Evolutionary conservation across 176 grass and related monocot genomes (phyloP).

Genomic region (Poa annua): DNA sequence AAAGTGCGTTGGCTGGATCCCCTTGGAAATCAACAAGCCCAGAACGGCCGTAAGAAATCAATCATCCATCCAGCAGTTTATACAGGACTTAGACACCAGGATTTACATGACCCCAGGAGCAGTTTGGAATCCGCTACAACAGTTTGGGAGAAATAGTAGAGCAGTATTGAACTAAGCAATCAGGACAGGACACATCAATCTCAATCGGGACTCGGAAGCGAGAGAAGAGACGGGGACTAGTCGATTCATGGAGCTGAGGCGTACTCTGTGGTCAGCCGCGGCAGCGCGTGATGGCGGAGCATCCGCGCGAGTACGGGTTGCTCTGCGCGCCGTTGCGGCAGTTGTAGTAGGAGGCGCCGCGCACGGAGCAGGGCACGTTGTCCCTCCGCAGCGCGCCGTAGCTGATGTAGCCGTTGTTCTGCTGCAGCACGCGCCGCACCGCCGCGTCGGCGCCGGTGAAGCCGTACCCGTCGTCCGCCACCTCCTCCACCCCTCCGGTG

Average conservation of each 20-base stretch:
- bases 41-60: neutral
- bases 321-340: conserved; percentile 54
- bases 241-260: neutral
- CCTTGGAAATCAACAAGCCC: neutral
- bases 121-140: neutral
- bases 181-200: neutral
- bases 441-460: conserved; percentile 1
- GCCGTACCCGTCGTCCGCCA: conserved; percentile 40
- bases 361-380: conserved; percentile 61
- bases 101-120: too few relatives aligned
- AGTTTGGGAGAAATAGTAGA: neutral
- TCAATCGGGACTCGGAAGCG: neutral
- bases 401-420: conserved; percentile 50
- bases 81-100: neutral
- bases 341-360: conserved; percentile 95
- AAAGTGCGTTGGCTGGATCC: neutral
- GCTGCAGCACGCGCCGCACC: conserved; percentile 45
- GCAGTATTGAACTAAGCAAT: neutral
- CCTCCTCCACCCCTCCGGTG: conserved; percentile 8
- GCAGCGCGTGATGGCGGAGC: conserved; percentile 68
- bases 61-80: conserved; percentile 30
- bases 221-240: too few relatives aligned
- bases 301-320: conserved; percentile 75
- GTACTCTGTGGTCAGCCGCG: conserved; percentile 42
- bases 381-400: conserved; percentile 65